A percentile compares a stretch with the other conserved stretches of the same genome.
phyloP scores from a whole-genome alignment of 2,329 filamentous ascomycete genomes.

The Penicillium freii region DNA sequence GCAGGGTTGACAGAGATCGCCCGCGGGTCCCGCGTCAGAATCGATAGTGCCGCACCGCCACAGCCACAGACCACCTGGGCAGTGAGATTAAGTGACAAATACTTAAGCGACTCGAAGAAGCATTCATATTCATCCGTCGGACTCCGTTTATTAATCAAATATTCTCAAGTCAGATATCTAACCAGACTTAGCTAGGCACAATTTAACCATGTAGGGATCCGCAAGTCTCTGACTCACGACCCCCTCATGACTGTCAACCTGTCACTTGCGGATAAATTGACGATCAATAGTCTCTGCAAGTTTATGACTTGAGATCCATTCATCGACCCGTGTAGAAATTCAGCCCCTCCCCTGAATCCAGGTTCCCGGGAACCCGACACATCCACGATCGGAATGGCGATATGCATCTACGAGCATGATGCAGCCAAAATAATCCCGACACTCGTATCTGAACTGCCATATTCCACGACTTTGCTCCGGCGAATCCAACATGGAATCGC shows the following conservation, averaged over 20 bases:
- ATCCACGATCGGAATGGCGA: not conserved
- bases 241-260: not conserved
- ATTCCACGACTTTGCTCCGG: slow-evolving; percentile 38
- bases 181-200: not conserved
- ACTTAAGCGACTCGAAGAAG: not conserved
- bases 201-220: not conserved
- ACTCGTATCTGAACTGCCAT: slow-evolving; percentile 38
- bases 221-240: not conserved
- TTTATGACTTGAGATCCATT: not conserved
- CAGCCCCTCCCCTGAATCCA: not conserved
- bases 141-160: not conserved
- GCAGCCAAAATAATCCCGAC: slow-evolving; percentile 23
- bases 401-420: slow-evolving; percentile 22
- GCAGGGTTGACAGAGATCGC: slow-evolving; percentile 17
- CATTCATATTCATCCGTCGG: no score
- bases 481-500: slow-evolving; percentile 40
- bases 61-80: slow-evolving; percentile 14
- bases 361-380: not conserved
- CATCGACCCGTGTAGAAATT: not conserved
- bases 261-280: not conserved
- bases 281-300: slow-evolving; percentile 1
- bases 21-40: slow-evolving; percentile 18
- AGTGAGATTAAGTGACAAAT: slow-evolving; percentile 16
- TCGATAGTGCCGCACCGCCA: slow-evolving; percentile 28
- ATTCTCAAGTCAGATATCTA: not conserved